phyloP scores from a whole-genome alignment of 805 yeast genomes.

The Nakazawaea wyomingensis region DNA sequence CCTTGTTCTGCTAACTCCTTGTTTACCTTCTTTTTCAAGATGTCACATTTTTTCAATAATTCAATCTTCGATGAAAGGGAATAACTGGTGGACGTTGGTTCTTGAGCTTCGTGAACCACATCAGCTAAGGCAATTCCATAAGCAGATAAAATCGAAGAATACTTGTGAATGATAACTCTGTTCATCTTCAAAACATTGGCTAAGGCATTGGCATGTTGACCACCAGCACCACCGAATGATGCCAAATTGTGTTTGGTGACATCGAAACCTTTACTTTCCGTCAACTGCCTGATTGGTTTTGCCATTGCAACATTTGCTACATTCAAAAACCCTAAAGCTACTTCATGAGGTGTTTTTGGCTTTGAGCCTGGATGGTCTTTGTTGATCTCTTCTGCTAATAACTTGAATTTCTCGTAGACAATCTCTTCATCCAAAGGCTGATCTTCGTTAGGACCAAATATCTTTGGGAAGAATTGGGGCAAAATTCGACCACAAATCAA shows the following conservation, averaged over 20 bases:
- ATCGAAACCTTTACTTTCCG: slow-evolving; percentile 41
- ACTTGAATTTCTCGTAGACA: slow-evolving; percentile 30
- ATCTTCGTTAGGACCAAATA: slow-evolving; percentile 41
- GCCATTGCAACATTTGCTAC: slow-evolving; percentile 45
- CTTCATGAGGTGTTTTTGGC: slow-evolving; percentile 34
- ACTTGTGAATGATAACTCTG: slow-evolving; percentile 38
- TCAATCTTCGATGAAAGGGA: slow-evolving; percentile 12
- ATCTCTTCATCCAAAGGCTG: slow-evolving; percentile 31
- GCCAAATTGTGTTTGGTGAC: slow-evolving; percentile 38
- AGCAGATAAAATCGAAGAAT: slow-evolving; percentile 43
- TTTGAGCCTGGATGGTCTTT: slow-evolving; percentile 22
- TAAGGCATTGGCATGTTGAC: slow-evolving; percentile 40
- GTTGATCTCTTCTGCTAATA: slow-evolving; percentile 33
- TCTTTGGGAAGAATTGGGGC: slow-evolving; percentile 38
- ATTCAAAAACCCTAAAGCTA: slow-evolving; percentile 40
- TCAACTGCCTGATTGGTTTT: slow-evolving; percentile 39
- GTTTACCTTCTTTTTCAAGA: slow-evolving; percentile 15
- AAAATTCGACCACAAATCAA: slow-evolving; percentile 36
- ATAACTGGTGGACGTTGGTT: slow-evolving; percentile 20
- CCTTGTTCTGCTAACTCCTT: slow-evolving; percentile 27
- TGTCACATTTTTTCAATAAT: slow-evolving; percentile 15
- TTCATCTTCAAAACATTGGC: slow-evolving; percentile 36
- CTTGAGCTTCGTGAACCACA: slow-evolving; percentile 26
- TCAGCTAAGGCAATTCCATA: slow-evolving; percentile 38
- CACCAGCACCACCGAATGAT: slow-evolving; percentile 48